phyloP scores from a whole-genome alignment of 495 filamentous ascomycete species.

The Neurospora tetrasperma region DNA sequence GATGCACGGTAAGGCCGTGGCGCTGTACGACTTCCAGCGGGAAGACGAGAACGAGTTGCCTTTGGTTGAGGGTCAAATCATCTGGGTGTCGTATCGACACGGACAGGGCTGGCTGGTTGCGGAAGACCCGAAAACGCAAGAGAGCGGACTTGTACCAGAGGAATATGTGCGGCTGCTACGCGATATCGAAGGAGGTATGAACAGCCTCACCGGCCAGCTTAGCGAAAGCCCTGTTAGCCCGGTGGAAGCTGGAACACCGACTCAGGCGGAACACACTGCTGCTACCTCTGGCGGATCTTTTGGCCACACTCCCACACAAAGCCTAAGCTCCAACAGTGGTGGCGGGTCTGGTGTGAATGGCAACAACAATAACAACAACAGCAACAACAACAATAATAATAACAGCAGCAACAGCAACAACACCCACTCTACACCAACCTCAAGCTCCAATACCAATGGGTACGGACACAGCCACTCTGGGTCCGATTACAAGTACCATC shows the following conservation, averaged over 20 bases:
- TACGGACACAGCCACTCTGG: neutral
- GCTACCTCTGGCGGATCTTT: constrained; percentile 9
- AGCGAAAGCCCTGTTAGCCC: constrained; percentile 33
- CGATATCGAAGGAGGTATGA: constrained; percentile 69
- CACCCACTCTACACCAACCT: constrained; percentile 16
- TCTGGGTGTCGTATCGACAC: constrained; percentile 91
- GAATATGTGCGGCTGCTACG: constrained; percentile 90
- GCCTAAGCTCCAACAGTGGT: constrained; percentile 20
- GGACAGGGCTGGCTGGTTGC: constrained; percentile 97
- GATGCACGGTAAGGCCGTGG: constrained; percentile 94
- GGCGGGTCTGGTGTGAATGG: constrained; percentile 10
- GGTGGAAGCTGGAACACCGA: constrained; percentile 42
- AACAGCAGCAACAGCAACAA: constrained; percentile 16
- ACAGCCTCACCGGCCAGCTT: constrained; percentile 38
- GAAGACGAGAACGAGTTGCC: constrained; percentile 97
- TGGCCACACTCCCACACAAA: constrained; percentile 32
- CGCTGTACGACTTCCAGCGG: constrained; percentile 84
- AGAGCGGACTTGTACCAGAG: constrained; percentile 83
- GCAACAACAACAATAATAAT: constrained; percentile 16
- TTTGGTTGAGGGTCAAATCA: constrained; percentile 86
- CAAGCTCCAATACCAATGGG: neutral
- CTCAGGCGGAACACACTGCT: constrained; percentile 39
- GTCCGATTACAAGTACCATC: constrained; percentile 43
- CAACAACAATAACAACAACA: constrained; percentile 16
- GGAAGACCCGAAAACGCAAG: constrained; percentile 82